These are phyloP conservation scores for Fusarium transvaalense DNA, from an alignment of 2,329 filamentous ascomycete genomes.

Conservation along the genomic window DNA sequence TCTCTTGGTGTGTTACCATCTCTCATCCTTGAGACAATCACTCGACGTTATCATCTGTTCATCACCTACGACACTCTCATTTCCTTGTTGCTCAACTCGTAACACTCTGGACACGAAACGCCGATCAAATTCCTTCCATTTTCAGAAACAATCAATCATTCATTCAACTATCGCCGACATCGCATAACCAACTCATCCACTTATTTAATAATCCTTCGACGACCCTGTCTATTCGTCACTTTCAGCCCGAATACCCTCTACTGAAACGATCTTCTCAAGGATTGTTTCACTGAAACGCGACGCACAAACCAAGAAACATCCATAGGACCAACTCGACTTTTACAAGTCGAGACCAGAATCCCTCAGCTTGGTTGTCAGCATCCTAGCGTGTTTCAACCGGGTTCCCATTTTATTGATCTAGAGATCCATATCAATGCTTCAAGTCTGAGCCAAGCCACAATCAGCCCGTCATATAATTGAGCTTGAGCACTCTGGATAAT, in stretches of 20 bases:
- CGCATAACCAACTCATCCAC: constrained; percentile 5
- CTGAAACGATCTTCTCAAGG: constrained; percentile 26
- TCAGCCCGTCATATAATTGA: constrained; percentile 29
- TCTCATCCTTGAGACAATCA: constrained; percentile 9
- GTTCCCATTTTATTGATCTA: constrained; percentile 42
- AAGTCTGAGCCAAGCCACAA: constrained; percentile 19
- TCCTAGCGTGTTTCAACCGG: constrained; percentile 44
- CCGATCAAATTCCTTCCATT: constrained; percentile 29
- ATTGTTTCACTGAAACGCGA: constrained; percentile 28
- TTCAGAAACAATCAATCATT: constrained; percentile 1
- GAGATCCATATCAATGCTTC: constrained; percentile 33
- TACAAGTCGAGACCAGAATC: constrained; percentile 14
- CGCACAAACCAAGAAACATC: constrained; percentile 22
- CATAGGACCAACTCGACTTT: constrained; percentile 2
- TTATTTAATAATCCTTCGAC: constrained; percentile 13
- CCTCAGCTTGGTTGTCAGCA: constrained; percentile 35
- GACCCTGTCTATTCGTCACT: not conserved
- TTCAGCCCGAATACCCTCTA: not conserved
- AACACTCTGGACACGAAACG: constrained; percentile 7
- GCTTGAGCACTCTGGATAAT: constrained; percentile 6
- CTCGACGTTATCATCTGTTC: constrained; percentile 5
- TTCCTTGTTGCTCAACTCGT: constrained; percentile 10
- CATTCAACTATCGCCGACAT: not conserved
- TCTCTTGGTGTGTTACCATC: constrained; percentile 11
- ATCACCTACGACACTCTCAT: constrained; percentile 30